Conservation (phyloP, 1,284 basidiomycete species). For the Apiotrichum sp. region DNA sequence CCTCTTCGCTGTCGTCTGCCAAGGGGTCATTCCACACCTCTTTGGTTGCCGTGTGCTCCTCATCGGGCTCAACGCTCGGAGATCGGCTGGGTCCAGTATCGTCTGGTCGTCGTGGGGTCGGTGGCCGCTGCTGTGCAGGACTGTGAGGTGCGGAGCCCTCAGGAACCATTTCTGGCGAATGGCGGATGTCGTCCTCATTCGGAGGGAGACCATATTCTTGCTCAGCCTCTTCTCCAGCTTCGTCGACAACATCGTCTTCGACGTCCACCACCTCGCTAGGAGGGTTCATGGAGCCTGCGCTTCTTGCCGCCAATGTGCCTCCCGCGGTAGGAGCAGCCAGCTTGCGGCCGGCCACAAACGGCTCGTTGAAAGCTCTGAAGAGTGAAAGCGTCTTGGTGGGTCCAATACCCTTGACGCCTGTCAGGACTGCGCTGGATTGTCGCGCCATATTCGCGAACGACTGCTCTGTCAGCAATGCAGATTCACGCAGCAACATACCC, state of each 20-base stretch:
- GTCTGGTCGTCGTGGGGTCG: slow-evolving; percentile 2
- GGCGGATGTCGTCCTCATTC: too few relatives aligned
- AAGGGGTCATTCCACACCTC: slow-evolving; percentile 11
- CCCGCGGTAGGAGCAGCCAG: too few relatives aligned
- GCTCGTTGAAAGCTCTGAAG: slow-evolving; percentile 51
- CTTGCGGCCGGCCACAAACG: slow-evolving; percentile 43
- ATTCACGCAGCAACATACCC: slow-evolving; percentile 56
- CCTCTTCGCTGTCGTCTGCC: slow-evolving; percentile 8
- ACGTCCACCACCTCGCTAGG: too few relatives aligned
- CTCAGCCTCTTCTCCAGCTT: too few relatives aligned
- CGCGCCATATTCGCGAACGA: slow-evolving; percentile 73
- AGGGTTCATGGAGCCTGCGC: too few relatives aligned
- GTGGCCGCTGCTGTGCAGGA: background rate
- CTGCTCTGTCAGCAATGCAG: slow-evolving; percentile 34
- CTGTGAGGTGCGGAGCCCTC: too few relatives aligned
- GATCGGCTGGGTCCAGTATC: slow-evolving; percentile 8
- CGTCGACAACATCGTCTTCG: too few relatives aligned
- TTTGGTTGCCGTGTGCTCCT: slow-evolving; percentile 4
- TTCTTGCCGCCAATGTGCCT: too few relatives aligned
- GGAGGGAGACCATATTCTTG: too few relatives aligned
- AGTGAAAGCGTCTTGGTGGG: slow-evolving; percentile 79
- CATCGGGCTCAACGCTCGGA: slow-evolving; percentile 9
- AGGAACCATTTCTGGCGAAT: too few relatives aligned
- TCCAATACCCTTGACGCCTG: slow-evolving; percentile 85
- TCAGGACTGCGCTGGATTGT: slow-evolving; percentile 66